These are phyloP conservation scores for Dactylellina haptotyla DNA, from an alignment of 2,329 filamentous ascomycete genomes.

Conservation along the genomic window DNA sequence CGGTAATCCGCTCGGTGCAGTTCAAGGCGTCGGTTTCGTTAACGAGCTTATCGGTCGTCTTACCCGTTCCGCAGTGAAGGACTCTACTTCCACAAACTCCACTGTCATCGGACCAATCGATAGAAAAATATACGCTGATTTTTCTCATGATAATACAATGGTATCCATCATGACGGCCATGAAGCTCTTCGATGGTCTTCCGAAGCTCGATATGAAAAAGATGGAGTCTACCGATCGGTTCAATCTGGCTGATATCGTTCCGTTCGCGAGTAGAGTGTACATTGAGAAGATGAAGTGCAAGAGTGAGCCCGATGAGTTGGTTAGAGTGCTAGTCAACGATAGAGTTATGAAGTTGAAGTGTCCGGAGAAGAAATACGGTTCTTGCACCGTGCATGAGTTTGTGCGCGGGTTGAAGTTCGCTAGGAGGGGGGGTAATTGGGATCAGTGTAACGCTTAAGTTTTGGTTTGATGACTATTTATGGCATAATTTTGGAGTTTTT, in stretches of 20 bases:
- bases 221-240: constrained; percentile 70
- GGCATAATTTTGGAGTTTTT: background rate
- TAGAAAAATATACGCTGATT: constrained; percentile 80
- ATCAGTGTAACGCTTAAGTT: too few species aligned
- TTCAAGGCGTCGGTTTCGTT: constrained; percentile 85
- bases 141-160: constrained; percentile 92
- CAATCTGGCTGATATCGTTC: constrained; percentile 80
- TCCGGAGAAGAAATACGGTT: constrained; percentile 74
- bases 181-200: constrained; percentile 77
- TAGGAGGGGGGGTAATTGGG: constrained; percentile 76
- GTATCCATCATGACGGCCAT: constrained; percentile 78
- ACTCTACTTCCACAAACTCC: constrained; percentile 78
- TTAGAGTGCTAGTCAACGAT: constrained; percentile 85
- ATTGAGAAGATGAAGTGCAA: constrained; percentile 85
- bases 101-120: constrained; percentile 79
- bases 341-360: constrained; percentile 79
- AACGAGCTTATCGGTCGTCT: constrained; percentile 88
- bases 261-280: constrained; percentile 84
- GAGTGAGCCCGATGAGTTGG: constrained; percentile 71
- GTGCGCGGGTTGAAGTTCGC: constrained; percentile 81
- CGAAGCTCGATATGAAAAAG: constrained; percentile 66
- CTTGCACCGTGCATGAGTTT: constrained; percentile 76
- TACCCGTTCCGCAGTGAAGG: constrained; percentile 73
- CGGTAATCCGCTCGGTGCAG: constrained; percentile 81
- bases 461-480: background rate